Evolutionary conservation across 169 alveolate species (phyloP).

Genomic region (Cardiosporidium cionae): DNA sequence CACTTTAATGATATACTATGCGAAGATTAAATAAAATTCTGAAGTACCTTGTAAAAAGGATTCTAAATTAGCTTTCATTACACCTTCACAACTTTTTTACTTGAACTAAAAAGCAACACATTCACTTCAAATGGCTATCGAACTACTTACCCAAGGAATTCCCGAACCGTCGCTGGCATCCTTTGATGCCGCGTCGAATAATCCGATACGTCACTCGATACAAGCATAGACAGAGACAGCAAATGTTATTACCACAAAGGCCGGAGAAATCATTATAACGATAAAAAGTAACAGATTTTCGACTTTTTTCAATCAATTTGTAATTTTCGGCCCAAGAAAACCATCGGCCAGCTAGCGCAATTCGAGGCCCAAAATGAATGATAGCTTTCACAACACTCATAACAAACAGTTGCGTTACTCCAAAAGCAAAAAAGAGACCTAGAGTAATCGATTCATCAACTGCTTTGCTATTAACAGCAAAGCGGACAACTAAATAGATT

Average conservation of each 20-base stretch:
- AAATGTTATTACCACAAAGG: not conserved
- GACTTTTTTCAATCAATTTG: not conserved
- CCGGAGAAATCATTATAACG: not conserved
- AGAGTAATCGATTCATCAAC: too few relatives aligned
- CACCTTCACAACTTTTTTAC: too few relatives aligned
- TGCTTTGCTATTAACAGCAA: not conserved
- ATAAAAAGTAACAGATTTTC: not conserved
- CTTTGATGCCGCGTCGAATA: too few relatives aligned
- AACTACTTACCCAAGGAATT: too few relatives aligned
- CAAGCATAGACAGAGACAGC: not conserved
- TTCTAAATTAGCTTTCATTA: too few relatives aligned
- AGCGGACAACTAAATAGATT: not conserved
- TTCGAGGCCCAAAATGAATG: not conserved
- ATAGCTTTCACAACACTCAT: not conserved
- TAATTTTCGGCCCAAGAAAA: not conserved
- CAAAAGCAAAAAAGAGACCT: not conserved
- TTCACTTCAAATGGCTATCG: too few relatives aligned
- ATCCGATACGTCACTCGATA: not conserved
- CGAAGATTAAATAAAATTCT: too few relatives aligned
- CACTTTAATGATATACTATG: too few relatives aligned
- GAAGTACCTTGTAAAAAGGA: too few relatives aligned
- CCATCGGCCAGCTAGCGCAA: not conserved
- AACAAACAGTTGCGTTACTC: not conserved
- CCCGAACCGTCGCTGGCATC: too few relatives aligned
- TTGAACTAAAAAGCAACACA: too few relatives aligned